These are phyloP conservation scores for Xylaria sp. DNA, from an alignment of 2,329 filamentous ascomycete species.

Conservation along the genomic window DNA sequence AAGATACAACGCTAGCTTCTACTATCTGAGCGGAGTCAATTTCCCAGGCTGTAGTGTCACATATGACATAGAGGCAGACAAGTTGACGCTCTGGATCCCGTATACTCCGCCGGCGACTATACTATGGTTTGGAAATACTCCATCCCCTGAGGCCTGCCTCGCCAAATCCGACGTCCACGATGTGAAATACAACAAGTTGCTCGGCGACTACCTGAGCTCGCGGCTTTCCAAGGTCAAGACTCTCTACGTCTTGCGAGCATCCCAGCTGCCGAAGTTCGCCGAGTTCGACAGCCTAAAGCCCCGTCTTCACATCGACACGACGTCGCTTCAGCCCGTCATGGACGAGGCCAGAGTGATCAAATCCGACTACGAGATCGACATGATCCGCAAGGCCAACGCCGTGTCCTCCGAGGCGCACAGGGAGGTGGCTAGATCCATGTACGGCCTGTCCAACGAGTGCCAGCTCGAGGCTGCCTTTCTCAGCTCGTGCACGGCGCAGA, in stretches of 20 bases:
- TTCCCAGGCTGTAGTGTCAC: constrained; percentile 66
- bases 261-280: constrained; percentile 54
- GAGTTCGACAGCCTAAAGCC: constrained; percentile 45
- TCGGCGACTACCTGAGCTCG: constrained; percentile 61
- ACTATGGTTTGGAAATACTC: constrained; percentile 72
- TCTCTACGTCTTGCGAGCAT: constrained; percentile 58
- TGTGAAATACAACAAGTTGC: constrained; percentile 66
- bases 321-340: constrained; percentile 74
- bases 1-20: constrained; percentile 58
- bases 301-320: constrained; percentile 57
- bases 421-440: constrained; percentile 73
- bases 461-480: constrained; percentile 84
- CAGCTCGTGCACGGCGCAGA: constrained; percentile 74
- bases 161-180: constrained; percentile 74
- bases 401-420: constrained; percentile 83
- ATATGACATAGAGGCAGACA: constrained; percentile 68
- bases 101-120: constrained; percentile 69
- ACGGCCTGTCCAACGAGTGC: constrained; percentile 76
- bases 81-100: constrained; percentile 78
- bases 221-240: constrained; percentile 56
- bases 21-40: constrained; percentile 66
- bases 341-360: constrained; percentile 85
- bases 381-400: constrained; percentile 82
- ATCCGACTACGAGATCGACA: constrained; percentile 82
- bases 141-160: constrained; percentile 69